Percentiles rank a stretch among this genome's conserved stretches.
Evolutionary conservation across 306 rosid species (phyloP).

Genomic region (Lathyrus oleraceus): DNA sequence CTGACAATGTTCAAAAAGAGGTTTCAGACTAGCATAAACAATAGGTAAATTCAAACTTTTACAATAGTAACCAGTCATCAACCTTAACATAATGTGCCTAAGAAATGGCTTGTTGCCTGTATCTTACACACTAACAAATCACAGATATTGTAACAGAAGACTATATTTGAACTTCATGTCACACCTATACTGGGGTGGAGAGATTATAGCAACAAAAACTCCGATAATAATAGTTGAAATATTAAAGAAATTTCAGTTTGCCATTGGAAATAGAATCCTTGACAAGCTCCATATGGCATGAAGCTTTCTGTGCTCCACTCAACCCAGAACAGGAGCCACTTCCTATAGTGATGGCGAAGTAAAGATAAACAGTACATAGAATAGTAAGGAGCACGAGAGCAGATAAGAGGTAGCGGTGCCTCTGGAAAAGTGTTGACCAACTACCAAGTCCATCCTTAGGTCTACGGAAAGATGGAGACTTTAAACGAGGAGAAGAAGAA

Average conservation of each 20-base stretch:
- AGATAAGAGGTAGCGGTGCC: conserved; percentile 84
- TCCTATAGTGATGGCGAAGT: conserved; percentile 83
- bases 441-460: conserved; percentile 72
- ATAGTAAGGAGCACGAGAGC: conserved; percentile 63
- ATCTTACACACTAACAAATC: conserved; percentile 34
- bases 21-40: conserved; percentile 3
- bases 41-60: conserved; percentile 17
- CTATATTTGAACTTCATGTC: conserved; percentile 29
- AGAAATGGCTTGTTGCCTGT: conserved; percentile 30
- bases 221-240: conserved; percentile 15
- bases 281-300: conserved; percentile 72
- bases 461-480: conserved; percentile 64
- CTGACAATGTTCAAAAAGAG: conserved; percentile 9
- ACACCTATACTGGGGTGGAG: conserved; percentile 29
- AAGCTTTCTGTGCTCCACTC: conserved; percentile 59
- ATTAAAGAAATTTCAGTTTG: conserved; percentile 76
- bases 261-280: conserved; percentile 63
- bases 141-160: conserved; percentile 21
- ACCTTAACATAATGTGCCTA: conserved; percentile 30
- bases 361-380: conserved; percentile 83
- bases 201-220: conserved; percentile 7
- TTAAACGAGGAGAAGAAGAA: conserved; percentile 71
- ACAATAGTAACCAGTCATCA: conserved; percentile 1
- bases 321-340: conserved; percentile 58
- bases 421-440: conserved; percentile 70